phyloP scores from a whole-genome alignment of 225 moss, liverwort and hornwort species.

The Neckera pumila region DNA sequence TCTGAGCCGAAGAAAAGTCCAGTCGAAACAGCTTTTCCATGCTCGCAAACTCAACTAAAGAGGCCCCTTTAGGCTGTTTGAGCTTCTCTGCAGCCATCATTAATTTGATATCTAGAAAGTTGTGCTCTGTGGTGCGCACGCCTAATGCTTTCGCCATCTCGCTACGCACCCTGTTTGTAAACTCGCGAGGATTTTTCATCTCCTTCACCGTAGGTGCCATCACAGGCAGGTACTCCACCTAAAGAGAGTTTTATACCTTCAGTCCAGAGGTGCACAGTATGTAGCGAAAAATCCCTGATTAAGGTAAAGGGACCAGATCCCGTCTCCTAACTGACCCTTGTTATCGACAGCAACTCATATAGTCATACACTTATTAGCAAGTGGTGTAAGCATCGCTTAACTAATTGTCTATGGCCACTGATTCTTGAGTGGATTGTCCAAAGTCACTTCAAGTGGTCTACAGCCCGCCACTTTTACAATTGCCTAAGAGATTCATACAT shows the following conservation, averaged over 20 bases:
- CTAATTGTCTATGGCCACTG: neutral
- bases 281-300: neutral
- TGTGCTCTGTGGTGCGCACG: conserved; percentile 43
- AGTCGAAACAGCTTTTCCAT: conserved; percentile 52
- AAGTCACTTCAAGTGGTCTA: neutral
- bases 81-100: conserved; percentile 48
- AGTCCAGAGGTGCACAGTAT: neutral
- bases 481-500: neutral
- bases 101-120: conserved; percentile 47
- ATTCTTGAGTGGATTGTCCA: neutral
- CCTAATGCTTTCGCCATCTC: conserved; percentile 38
- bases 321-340: neutral
- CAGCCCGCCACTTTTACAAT: neutral
- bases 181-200: conserved; percentile 28
- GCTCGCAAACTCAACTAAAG: conserved; percentile 40
- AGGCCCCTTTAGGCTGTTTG: conserved; percentile 35
- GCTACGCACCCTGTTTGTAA: conserved; percentile 42
- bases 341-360: neutral
- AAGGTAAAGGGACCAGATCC: neutral
- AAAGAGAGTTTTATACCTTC: neutral
- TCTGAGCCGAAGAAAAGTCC: conserved; percentile 31
- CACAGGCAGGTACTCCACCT: conserved; percentile 62
- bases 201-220: conserved; percentile 37
- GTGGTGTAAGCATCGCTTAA: neutral
- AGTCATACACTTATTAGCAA: neutral